Evolutionary conservation across 768 basidiomycete genomes (phyloP).

Genomic region (Leccinellum albellum): DNA sequence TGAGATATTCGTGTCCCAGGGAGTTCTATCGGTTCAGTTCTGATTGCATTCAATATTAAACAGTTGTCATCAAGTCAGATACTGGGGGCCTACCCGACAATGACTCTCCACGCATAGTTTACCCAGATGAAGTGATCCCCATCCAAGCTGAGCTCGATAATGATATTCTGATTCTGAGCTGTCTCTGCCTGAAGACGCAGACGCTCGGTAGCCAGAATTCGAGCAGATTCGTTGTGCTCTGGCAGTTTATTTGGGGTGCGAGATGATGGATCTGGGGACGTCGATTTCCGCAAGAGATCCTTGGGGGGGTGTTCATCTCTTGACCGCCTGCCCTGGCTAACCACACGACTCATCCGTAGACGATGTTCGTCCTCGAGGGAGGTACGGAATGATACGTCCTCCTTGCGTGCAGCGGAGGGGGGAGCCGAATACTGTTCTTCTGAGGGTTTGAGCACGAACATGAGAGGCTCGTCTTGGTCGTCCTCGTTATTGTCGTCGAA

Average conservation of each 20-base stretch:
- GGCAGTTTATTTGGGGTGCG: constrained; percentile 44
- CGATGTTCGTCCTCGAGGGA: constrained; percentile 32
- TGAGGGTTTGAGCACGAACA: constrained; percentile 89
- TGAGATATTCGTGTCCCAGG: constrained; percentile 77
- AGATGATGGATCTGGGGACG: constrained; percentile 34
- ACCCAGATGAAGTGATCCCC: constrained; percentile 95
- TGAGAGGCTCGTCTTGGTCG: constrained; percentile 85
- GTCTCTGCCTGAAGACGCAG: constrained; percentile 88
- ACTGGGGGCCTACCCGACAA: constrained; percentile 68
- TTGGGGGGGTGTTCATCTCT: constrained; percentile 57
- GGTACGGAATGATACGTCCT: constrained; percentile 36
- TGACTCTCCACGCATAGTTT: constrained; percentile 92
- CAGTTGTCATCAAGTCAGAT: neutral
- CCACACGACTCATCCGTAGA: constrained; percentile 47
- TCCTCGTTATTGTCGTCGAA: constrained; percentile 90
- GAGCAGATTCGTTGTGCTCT: constrained; percentile 69
- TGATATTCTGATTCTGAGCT: constrained; percentile 93
- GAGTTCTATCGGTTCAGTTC: constrained; percentile 78
- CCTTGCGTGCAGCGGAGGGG: constrained; percentile 37
- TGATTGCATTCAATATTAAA: constrained; percentile 32
- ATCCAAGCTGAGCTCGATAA: constrained; percentile 90
- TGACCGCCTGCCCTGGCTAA: constrained; percentile 50
- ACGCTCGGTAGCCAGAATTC: constrained; percentile 84
- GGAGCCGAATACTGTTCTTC: constrained; percentile 49
- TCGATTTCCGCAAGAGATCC: constrained; percentile 38